Evolutionary conservation across 169 alveolate genomes (phyloP), one percentile per base, ranked within the genome.

Genomic region (Eimeria praecox): DNA sequence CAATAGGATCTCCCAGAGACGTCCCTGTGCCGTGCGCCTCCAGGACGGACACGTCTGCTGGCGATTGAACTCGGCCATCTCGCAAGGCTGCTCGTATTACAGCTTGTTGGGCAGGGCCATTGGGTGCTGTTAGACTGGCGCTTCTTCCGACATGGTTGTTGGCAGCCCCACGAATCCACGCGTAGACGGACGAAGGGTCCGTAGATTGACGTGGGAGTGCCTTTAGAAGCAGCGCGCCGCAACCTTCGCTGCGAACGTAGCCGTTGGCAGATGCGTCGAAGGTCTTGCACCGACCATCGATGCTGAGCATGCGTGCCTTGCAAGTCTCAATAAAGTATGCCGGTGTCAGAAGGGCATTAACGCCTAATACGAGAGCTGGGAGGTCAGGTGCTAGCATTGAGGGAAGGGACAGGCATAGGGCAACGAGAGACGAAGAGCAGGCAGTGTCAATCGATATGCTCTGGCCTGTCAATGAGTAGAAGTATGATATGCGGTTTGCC

Each of bases 11-110:
- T 1, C 98, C 98, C 27, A 97, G 95, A 24, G 97, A 62, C 38
- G 98, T 97, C 35, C 98, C 98, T 6, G 98, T 97, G 56, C 98
- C 98, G 87, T 97, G 98, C 10, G 97, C 83, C 83, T 97, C 98
- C 40, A 95, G 18, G 35, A 69, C 14, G 24, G 56, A 3, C n/a
- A 93, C 62, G n/a, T 64, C 87, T 33, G 33, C 69, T 49, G 85
- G 73, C 22, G 96, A 93, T 35, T 27, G 69, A 22, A 97, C 46
- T 44, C 90, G 64, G 4, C 88, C 94, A 2, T 71, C 44, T 2
- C 54, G 86, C 20, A 97, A 92, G 18, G 30, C 97, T 5, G 71
- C 94, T 9, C 75, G 93, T 35, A 96, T 91, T 62, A 92, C 96
- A 24, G 89, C 95, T 73, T 95, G 97, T 85, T 97, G 98, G 1